A percentile compares a stretch with the other conserved stretches of the same genome.
phyloP scores from a whole-genome alignment of 352 stramenopile species.

The Phytophthora palmivora region DNA sequence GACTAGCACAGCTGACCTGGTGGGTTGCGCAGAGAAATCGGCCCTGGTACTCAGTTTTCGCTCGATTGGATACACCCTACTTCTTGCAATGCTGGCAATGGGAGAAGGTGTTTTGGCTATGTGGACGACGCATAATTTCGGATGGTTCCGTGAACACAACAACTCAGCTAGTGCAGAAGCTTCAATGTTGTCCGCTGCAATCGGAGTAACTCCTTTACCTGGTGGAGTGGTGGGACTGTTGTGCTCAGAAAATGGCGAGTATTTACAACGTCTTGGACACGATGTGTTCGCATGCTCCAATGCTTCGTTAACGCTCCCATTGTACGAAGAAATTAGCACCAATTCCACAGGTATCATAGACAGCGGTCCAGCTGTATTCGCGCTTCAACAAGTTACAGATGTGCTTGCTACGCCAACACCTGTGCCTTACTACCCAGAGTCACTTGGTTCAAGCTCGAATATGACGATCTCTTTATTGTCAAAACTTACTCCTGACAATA shows the following conservation, averaged over 20 bases:
- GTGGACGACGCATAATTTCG: conserved; percentile 34
- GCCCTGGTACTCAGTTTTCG: conserved; percentile 44
- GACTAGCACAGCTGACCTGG: conserved; percentile 52
- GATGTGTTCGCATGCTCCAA: conserved; percentile 56
- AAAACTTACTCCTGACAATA: conserved; percentile 16
- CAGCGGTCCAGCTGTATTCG: conserved; percentile 41
- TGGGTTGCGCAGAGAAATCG: conserved; percentile 47
- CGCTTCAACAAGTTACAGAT: conserved; percentile 38
- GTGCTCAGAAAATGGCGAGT: conserved; percentile 39
- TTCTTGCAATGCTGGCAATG: conserved; percentile 39
- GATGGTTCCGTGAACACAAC: conserved; percentile 30
- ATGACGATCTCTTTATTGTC: conserved; percentile 18
- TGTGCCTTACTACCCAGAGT: conserved; percentile 36
- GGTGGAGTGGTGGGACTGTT: conserved; percentile 48
- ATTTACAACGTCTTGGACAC: conserved; percentile 44
- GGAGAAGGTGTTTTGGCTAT: conserved; percentile 49
- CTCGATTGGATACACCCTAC: conserved; percentile 39
- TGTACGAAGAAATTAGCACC: conserved; percentile 37
- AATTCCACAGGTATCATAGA: conserved; percentile 26
- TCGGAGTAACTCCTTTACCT: conserved; percentile 31
- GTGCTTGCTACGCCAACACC: conserved; percentile 18
- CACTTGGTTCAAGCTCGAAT: conserved; percentile 15
- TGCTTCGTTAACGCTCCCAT: conserved; percentile 41
- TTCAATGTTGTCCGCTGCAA: conserved; percentile 16
- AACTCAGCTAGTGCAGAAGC: conserved; percentile 6